phyloP scores from a whole-genome alignment of 1,284 basidiomycete genomes.

The Pseudozyma tsukubaensis region DNA sequence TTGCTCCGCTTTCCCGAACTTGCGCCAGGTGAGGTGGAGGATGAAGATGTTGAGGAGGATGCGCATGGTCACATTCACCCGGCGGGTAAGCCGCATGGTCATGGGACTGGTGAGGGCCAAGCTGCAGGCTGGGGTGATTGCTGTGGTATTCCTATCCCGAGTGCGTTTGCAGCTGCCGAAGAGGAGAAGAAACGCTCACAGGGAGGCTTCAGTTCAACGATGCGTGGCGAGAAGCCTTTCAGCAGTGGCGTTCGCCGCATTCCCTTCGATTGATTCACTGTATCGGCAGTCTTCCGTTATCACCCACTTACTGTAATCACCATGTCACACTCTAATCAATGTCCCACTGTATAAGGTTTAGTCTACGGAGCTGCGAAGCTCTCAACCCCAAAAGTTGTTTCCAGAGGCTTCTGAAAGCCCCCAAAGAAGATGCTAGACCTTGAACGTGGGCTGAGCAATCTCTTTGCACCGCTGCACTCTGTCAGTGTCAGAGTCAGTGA shows the following conservation, averaged over 20 bases:
- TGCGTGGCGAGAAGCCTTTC: slow-evolving; percentile 39
- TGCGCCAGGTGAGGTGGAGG: slow-evolving; percentile 62
- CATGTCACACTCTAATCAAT: no score
- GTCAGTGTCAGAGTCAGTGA: no score
- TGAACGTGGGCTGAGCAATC: no score
- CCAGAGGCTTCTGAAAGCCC: no score
- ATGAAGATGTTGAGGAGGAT: slow-evolving; percentile 70
- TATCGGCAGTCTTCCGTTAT: no score
- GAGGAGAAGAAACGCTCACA: slow-evolving; percentile 48
- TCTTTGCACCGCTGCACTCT: no score
- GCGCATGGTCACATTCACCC: slow-evolving; percentile 75
- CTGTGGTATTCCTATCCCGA: slow-evolving; percentile 70
- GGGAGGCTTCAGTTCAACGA: slow-evolving; percentile 26
- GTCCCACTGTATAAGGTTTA: no score
- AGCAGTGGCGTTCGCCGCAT: slow-evolving; percentile 36
- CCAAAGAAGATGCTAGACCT: no score
- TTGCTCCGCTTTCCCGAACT: slow-evolving; percentile 79
- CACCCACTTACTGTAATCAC: no score
- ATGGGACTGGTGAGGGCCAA: slow-evolving; percentile 71
- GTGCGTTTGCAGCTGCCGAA: slow-evolving; percentile 70
- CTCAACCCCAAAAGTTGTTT: no score
- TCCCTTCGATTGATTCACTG: slow-evolving; percentile 31
- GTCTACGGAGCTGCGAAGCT: no score
- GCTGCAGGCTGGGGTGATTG: slow-evolving; percentile 83
- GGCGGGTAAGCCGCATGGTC: slow-evolving; percentile 32